A percentile compares a stretch with the other conserved stretches of the same genome.
These are phyloP conservation scores for Neoboletus magnificus DNA, from an alignment of 768 basidiomycete species.

Conservation along the genomic window DNA sequence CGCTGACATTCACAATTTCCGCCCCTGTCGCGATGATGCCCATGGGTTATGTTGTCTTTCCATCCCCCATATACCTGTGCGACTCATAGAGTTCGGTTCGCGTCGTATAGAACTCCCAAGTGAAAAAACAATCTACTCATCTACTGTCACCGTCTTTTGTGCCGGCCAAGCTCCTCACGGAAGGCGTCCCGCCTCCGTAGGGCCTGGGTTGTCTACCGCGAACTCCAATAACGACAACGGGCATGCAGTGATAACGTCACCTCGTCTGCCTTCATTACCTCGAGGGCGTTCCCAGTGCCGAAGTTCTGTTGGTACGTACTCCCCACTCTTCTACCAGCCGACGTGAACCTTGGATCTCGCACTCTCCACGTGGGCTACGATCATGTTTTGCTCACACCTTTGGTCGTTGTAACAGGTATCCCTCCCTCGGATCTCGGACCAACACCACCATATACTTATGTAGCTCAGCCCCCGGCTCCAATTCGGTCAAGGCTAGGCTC, in stretches of 20 bases:
- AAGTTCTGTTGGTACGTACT: neutral
- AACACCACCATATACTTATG: constrained; percentile 24
- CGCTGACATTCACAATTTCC: neutral
- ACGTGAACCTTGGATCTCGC: neutral
- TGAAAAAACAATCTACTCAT: constrained; percentile 68
- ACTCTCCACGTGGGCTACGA: neutral
- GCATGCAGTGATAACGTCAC: neutral
- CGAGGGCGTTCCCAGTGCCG: constrained; percentile 7
- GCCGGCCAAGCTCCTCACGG: constrained; percentile 45
- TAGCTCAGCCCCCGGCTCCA: neutral
- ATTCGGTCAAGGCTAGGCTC: neutral
- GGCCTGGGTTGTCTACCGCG: constrained; percentile 15
- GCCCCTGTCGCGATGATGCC: neutral
- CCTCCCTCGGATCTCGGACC: constrained; percentile 18
- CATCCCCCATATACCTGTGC: neutral
- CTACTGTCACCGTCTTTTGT: constrained; percentile 71
- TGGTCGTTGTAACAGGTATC: neutral
- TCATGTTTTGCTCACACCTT: neutral
- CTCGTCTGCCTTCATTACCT: neutral
- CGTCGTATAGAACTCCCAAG: constrained; percentile 73
- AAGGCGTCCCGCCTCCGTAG: constrained; percentile 22
- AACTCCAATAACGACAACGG: constrained; percentile 1
- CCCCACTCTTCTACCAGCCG: neutral
- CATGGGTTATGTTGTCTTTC: neutral
- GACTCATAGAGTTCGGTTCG: constrained; percentile 52